Percentiles rank a stretch among this genome's conserved stretches.
phyloP scores from a whole-genome alignment of 306 rosid genomes.

The Abrus precatorius region DNA sequence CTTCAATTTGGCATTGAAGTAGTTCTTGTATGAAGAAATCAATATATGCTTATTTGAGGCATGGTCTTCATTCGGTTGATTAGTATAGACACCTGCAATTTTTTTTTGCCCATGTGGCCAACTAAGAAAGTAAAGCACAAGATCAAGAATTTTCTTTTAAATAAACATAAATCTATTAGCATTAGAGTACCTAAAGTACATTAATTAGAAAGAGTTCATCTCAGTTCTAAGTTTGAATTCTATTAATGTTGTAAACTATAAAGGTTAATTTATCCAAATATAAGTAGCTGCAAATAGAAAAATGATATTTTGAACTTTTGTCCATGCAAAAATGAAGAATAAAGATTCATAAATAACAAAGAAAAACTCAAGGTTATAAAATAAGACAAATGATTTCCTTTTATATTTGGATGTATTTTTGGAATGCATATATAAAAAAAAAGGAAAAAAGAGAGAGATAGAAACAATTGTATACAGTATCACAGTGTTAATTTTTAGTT shows the following conservation, averaged over 20 bases:
- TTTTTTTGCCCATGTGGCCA: not conserved
- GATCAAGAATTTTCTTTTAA: not conserved
- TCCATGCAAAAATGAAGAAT: not conserved
- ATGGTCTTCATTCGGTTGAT: slow-evolving; percentile 50
- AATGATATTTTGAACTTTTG: not conserved
- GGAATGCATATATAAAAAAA: too few relatives aligned
- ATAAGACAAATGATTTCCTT: not conserved
- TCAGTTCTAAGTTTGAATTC: not conserved
- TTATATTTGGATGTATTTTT: too few relatives aligned
- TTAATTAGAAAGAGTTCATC: not conserved
- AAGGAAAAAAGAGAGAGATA: too few relatives aligned
- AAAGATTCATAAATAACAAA: not conserved
- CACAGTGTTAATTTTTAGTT: too few relatives aligned
- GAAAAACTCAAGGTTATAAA: not conserved
- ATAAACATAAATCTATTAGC: not conserved
- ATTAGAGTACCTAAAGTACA: not conserved
- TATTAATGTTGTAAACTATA: not conserved
- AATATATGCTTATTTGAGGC: slow-evolving; percentile 46
- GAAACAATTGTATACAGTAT: too few relatives aligned
- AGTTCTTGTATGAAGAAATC: slow-evolving; percentile 46
- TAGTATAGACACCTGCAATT: slow-evolving; percentile 53
- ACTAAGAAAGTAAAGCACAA: not conserved
- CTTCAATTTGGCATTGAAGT: slow-evolving; percentile 43
- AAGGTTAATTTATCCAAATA: not conserved
- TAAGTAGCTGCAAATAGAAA: not conserved